phyloP scores from a whole-genome alignment of 2,329 filamentous ascomycete species.

The Colletotrichum incanum region DNA sequence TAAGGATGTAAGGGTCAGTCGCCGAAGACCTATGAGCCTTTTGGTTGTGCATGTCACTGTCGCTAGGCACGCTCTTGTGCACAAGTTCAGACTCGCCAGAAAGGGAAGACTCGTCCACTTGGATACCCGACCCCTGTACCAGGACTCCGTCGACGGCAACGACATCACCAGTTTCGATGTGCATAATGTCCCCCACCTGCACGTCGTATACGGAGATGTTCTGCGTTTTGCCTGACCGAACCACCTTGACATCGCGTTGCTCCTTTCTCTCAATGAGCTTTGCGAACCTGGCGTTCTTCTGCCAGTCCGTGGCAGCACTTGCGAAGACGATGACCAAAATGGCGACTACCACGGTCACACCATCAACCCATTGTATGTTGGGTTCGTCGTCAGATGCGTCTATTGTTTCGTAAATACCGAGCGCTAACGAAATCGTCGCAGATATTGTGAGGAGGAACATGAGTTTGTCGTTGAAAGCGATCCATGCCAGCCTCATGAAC shows the following conservation, averaged over 20 bases:
- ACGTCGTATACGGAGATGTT: constrained; percentile 81
- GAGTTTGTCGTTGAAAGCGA: constrained; percentile 87
- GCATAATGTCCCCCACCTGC: constrained; percentile 81
- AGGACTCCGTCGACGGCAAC: constrained; percentile 81
- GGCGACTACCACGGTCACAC: constrained; percentile 83
- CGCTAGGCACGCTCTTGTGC: constrained; percentile 76
- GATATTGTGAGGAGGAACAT: constrained; percentile 80
- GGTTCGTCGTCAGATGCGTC: constrained; percentile 65
- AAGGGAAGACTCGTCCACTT: constrained; percentile 78
- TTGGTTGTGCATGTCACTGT: constrained; percentile 69
- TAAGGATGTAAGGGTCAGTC: constrained; percentile 85
- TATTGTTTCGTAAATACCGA: constrained; percentile 82
- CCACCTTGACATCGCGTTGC: constrained; percentile 80
- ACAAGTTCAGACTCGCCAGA: constrained; percentile 84
- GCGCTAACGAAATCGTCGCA: constrained; percentile 80
- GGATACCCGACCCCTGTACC: constrained; percentile 76
- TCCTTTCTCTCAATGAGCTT: constrained; percentile 87
- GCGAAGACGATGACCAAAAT: constrained; percentile 84
- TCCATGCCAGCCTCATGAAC: constrained; percentile 81
- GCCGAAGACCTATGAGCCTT: constrained; percentile 70
- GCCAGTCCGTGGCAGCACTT: constrained; percentile 85
- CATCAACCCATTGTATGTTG: constrained; percentile 85
- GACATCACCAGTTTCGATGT: constrained; percentile 81
- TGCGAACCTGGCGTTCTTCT: constrained; percentile 86
- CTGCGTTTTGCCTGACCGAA: constrained; percentile 80